Evolutionary conservation across 805 yeast species (phyloP).

Genomic region (Starmerella geochares): DNA sequence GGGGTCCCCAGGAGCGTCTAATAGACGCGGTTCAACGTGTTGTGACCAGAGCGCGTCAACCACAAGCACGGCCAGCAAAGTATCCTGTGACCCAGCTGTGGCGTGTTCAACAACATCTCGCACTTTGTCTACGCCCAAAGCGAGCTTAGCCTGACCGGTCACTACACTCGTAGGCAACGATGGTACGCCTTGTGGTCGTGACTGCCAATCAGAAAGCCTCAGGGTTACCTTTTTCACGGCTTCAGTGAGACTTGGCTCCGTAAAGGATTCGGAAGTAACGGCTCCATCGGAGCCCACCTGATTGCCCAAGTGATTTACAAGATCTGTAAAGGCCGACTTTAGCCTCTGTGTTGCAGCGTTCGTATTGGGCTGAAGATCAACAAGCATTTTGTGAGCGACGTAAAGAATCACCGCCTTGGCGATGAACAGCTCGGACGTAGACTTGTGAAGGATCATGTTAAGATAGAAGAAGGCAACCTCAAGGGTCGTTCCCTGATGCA

Average conservation of each 20-base stretch:
- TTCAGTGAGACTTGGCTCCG: slow-evolving; percentile 9
- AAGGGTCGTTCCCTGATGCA: slow-evolving; percentile 16
- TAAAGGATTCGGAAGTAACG: neutral
- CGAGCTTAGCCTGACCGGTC: slow-evolving; percentile 10
- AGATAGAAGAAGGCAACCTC: slow-evolving; percentile 17
- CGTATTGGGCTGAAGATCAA: neutral
- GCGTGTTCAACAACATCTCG: slow-evolving; percentile 10
- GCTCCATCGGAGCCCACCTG: neutral
- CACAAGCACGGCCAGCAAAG: slow-evolving; percentile 15
- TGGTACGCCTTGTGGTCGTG: slow-evolving; percentile 20
- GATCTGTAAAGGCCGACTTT: neutral
- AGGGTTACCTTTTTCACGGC: neutral
- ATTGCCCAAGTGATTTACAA: neutral
- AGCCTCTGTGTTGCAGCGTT: slow-evolving; percentile 1
- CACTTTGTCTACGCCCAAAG: slow-evolving; percentile 12
- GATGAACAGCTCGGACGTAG: slow-evolving; percentile 2
- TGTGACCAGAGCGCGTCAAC: slow-evolving; percentile 15
- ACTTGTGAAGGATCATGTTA: slow-evolving; percentile 2
- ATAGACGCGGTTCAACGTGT: neutral
- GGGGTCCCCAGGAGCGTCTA: slow-evolving; percentile 1
- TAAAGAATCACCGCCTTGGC: slow-evolving; percentile 6
- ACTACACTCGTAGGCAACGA: slow-evolving; percentile 9
- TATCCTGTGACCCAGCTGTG: slow-evolving; percentile 9
- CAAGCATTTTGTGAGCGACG: neutral
- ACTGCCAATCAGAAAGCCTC: slow-evolving; percentile 18